Base-by-base conservation (phyloP, 306 rosid species). In the Quercus engelmannii region DNA sequence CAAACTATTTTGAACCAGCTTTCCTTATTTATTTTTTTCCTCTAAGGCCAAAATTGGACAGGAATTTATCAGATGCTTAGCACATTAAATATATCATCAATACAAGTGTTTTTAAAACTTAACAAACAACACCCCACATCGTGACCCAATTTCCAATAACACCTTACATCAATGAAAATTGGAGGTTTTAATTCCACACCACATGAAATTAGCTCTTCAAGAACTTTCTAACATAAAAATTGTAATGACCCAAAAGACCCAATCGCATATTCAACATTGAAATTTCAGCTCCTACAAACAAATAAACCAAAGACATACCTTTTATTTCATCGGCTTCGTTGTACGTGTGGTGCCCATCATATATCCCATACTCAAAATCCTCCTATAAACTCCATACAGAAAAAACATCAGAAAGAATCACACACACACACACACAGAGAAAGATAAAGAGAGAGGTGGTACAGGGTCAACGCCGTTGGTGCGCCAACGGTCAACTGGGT, bases 311-410 rank as follows among this genome's bases (percentile, higher is more conserved):
- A 18, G 3, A 15, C 49, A 8, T 15, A 89, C 97, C 93, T 88
- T 76, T 87, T 41, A 8, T 8, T 17, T 83, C 54, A 28, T 91
- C 95, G 72, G 90, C 94, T 81, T 94, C 97, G 61, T 31, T 2
- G 64, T 81, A 94, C 88, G 97, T 92, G 77, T 94, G 99, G 78
- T 94, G 97, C 2, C 65, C 99, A 80, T 94, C 97, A 76, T 84
- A 92, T 73, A 74, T 77, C 35, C 97, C 99, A 56, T 81, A 94
- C 85, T 77, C 78, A 75, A 91, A 94, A 75, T 94, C 98, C 49
- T 94, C 98, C 97, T 91, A 85, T 85, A 83, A 82, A 25, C 5
- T 41, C 46, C 46, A 8, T 72, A 28, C 30, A 28, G 3, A 38
- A 71, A 70, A 8, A 14, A 19, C 55, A 82, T 57, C 58, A 76